phyloP scores from a whole-genome alignment of 257 asterid species.

The Eustoma russellianum region DNA sequence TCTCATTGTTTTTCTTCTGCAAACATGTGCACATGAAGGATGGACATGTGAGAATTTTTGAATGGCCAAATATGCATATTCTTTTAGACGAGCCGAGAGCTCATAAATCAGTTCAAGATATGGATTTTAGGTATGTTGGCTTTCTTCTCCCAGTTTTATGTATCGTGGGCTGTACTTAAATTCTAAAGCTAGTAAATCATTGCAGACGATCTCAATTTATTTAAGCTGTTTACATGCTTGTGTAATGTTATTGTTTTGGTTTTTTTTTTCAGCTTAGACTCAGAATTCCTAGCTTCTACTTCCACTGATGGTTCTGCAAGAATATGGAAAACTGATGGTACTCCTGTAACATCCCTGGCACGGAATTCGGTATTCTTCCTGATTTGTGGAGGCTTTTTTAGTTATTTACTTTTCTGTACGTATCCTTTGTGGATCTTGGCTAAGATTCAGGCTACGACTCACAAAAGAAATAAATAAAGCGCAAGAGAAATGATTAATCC shows the following conservation, averaged over 20 bases:
- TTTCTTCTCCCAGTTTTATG: neutral
- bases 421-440: conserved; percentile 13
- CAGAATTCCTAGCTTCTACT: conserved; percentile 88
- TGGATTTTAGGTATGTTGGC: conserved; percentile 76
- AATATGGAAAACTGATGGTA: conserved; percentile 90
- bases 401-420: neutral
- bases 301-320: conserved; percentile 92
- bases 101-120: conserved; percentile 92
- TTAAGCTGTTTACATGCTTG: no score
- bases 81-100: conserved; percentile 83
- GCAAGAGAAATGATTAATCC: no score
- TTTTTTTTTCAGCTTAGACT: conserved; percentile 67
- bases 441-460: no score
- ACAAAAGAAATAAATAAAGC: no score
- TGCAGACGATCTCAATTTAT: no score
- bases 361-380: conserved; percentile 60
- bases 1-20: conserved; percentile 7
- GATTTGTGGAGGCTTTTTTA: neutral
- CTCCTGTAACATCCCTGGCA: conserved; percentile 64
- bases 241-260: conserved; percentile 14
- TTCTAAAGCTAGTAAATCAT: no score
- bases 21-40: conserved; percentile 42
- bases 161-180: no score
- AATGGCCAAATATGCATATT: conserved; percentile 76
- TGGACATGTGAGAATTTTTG: conserved; percentile 82